phyloP scores from a whole-genome alignment of 768 basidiomycete genomes.

The Clitopilus hobsonii region DNA sequence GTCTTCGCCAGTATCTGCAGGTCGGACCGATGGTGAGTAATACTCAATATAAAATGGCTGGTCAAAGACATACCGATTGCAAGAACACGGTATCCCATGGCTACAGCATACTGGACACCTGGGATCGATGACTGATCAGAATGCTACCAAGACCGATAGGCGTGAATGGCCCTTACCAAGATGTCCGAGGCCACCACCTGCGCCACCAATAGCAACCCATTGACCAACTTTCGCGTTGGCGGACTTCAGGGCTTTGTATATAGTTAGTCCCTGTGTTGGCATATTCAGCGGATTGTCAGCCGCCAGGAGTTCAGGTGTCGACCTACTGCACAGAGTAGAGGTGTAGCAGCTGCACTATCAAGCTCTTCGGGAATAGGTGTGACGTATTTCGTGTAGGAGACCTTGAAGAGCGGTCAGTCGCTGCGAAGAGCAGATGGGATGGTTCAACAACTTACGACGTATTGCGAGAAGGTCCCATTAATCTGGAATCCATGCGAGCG shows the following conservation, averaged over 20 bases:
- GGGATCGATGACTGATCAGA: background rate
- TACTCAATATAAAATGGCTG: no score
- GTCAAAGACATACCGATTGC: conserved; percentile 30
- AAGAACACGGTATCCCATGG: conserved; percentile 68
- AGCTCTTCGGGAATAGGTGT: conserved; percentile 71
- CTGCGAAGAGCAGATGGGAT: background rate
- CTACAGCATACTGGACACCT: conserved; percentile 77
- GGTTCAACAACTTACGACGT: conserved; percentile 34
- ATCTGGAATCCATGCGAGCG: conserved; percentile 52
- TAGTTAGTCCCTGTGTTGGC: conserved; percentile 60
- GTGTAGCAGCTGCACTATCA: conserved; percentile 58
- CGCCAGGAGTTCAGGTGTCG: background rate
- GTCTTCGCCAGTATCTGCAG: conserved; percentile 66
- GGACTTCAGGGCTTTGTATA: conserved; percentile 76
- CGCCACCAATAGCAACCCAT: conserved; percentile 71
- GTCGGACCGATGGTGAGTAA: conserved; percentile 31
- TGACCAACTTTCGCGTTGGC: conserved; percentile 55
- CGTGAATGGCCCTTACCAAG: conserved; percentile 37
- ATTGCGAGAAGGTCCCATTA: conserved; percentile 70
- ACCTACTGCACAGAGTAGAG: conserved; percentile 68
- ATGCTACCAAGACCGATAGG: background rate
- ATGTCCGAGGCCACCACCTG: conserved; percentile 78
- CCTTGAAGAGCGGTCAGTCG: conserved; percentile 21
- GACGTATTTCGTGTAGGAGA: conserved; percentile 62
- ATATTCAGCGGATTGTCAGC: background rate